These are phyloP conservation scores for Mortierella hygrophila DNA, from an alignment of 192 early-diverging fungal species.

Conservation along the genomic window DNA sequence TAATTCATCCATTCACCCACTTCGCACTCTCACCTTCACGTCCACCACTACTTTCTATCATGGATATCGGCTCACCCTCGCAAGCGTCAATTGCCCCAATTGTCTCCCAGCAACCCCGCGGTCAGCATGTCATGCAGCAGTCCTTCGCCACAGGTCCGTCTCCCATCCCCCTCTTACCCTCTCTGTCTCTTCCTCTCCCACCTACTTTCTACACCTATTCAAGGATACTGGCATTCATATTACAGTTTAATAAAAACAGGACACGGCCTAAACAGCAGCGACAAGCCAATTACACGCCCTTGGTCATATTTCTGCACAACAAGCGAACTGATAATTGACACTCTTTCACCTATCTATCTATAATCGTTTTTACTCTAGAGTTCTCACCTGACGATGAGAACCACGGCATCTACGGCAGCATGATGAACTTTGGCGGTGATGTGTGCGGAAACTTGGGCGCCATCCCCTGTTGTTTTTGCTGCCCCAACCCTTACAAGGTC, in stretches of 20 bases:
- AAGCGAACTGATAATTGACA: not conserved
- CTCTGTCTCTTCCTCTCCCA: not conserved
- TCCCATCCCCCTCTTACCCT: too few relatives aligned
- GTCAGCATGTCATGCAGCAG: slow-evolving; percentile 33
- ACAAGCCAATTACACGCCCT: too few relatives aligned
- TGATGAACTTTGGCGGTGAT: slow-evolving; percentile 56
- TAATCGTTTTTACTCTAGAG: not conserved
- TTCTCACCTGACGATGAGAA: slow-evolving; percentile 23
- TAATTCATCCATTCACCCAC: not conserved
- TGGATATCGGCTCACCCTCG: not conserved
- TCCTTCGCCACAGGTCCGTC: slow-evolving; percentile 30
- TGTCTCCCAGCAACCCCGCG: slow-evolving; percentile 22
- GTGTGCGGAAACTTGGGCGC: slow-evolving; percentile 53
- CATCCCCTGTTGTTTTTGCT: slow-evolving; percentile 57
- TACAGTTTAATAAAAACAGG: too few relatives aligned
- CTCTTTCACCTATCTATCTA: not conserved
- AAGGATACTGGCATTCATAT: not conserved
- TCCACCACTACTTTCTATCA: not conserved
- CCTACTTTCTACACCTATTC: not conserved
- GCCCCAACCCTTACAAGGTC: slow-evolving; percentile 69
- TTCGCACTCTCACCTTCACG: not conserved
- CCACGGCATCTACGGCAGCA: slow-evolving; percentile 55
- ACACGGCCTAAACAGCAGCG: too few relatives aligned
- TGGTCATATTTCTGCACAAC: not conserved
- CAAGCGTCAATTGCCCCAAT: not conserved